Conservation (phyloP, 2,329 filamentous ascomycete genomes). For the Colletotrichum graminicola region DNA sequence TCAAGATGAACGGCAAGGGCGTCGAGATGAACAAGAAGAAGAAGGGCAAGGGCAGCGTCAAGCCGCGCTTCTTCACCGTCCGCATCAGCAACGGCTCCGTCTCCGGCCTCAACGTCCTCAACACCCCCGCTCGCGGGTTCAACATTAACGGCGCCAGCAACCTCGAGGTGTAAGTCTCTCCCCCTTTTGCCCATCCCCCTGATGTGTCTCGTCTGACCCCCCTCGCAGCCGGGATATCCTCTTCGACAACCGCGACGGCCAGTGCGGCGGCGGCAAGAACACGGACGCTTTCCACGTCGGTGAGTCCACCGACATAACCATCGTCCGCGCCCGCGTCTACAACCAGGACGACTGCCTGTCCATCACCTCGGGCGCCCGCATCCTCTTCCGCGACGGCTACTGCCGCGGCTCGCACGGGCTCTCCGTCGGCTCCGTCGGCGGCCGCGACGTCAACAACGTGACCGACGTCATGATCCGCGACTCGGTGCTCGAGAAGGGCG, state of each 20-base stretch:
- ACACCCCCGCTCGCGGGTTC: slow-evolving; percentile 58
- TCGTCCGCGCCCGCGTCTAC: slow-evolving; percentile 65
- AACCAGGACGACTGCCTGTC: slow-evolving; percentile 75
- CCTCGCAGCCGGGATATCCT: slow-evolving; percentile 49
- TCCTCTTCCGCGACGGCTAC: slow-evolving; percentile 58
- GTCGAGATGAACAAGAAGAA: slow-evolving; percentile 71
- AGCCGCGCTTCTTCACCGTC: slow-evolving; percentile 60
- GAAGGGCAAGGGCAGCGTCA: slow-evolving; percentile 59
- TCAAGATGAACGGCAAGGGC: slow-evolving; percentile 66
- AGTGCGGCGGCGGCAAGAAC: slow-evolving; percentile 60
- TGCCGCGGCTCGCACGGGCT: slow-evolving; percentile 61
- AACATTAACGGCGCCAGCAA: slow-evolving; percentile 54
- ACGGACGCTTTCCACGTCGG: slow-evolving; percentile 72
- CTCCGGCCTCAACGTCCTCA: slow-evolving; percentile 54
- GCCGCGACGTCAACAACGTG: slow-evolving; percentile 65
- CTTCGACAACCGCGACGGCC: slow-evolving; percentile 56
- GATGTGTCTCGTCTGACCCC: background rate
- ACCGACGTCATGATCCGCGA: slow-evolving; percentile 63
- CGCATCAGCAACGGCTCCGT: slow-evolving; percentile 55
- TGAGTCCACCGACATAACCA: slow-evolving; percentile 61
- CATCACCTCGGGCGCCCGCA: slow-evolving; percentile 65
- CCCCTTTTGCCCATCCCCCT: too few relatives aligned
- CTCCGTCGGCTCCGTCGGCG: slow-evolving; percentile 59
- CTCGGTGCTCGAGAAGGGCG: slow-evolving; percentile 58
- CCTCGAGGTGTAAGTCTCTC: slow-evolving; percentile 51